Evolutionary conservation across 768 basidiomycete genomes (phyloP).

Genomic region (Rhodotorula sphaerocarpa): DNA sequence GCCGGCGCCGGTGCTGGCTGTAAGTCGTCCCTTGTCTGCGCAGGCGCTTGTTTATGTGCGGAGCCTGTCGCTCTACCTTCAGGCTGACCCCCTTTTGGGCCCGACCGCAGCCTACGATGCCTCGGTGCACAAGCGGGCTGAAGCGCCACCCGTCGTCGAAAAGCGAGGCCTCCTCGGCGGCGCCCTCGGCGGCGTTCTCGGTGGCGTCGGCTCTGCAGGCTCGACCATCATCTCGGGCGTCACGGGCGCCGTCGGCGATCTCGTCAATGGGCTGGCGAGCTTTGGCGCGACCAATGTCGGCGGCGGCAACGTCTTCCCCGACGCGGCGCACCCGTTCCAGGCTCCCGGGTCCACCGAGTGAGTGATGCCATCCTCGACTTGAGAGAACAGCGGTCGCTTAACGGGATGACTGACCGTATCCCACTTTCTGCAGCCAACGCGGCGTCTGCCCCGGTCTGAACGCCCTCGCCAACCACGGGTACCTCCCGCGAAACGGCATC

Average conservation of each 20-base stretch:
- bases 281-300: not conserved
- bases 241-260: not conserved
- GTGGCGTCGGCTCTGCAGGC: not conserved
- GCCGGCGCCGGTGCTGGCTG: not conserved
- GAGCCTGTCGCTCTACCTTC: too few relatives aligned
- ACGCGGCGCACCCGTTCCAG: not conserved
- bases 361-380: not conserved
- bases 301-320: not conserved
- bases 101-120: not conserved
- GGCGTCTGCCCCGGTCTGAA: not conserved
- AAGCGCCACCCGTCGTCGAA: not conserved
- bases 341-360: not conserved
- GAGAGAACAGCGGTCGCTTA: too few relatives aligned
- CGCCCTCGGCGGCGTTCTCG: not conserved
- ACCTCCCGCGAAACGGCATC: not conserved
- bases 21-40: not conserved
- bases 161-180: not conserved
- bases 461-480: constrained; percentile 6
- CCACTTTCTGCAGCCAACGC: not conserved
- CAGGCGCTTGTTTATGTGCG: too few relatives aligned
- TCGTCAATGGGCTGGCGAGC: not conserved
- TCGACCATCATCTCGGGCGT: not conserved
- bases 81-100: too few relatives aligned
- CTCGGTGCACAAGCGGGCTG: not conserved
- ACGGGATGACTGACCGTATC: too few relatives aligned